Evolutionary conservation across 2,329 filamentous ascomycete species (phyloP).

Genomic region (Whalleya microplaca): DNA sequence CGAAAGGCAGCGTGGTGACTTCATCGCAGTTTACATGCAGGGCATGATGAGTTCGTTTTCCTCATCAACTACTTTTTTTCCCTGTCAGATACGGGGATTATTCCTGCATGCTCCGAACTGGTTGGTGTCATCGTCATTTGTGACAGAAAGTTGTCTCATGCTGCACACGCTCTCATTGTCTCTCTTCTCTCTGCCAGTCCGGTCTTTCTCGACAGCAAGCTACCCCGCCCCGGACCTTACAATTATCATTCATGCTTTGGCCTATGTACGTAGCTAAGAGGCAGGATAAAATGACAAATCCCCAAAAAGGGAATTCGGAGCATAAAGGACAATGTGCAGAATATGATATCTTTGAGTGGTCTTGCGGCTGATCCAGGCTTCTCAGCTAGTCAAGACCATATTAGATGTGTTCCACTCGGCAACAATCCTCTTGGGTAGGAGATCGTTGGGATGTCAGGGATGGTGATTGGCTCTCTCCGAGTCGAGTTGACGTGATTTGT

Average conservation of each 20-base stretch:
- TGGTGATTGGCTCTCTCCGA: slow-evolving; percentile 24
- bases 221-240: slow-evolving; percentile 31
- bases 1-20: slow-evolving; percentile 23
- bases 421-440: slow-evolving; percentile 17
- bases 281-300: slow-evolving; percentile 22
- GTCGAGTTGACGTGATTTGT: slow-evolving; percentile 7
- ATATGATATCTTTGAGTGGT: slow-evolving; percentile 18
- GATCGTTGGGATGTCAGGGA: slow-evolving; percentile 17
- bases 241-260: slow-evolving; percentile 21
- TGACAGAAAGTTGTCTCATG: slow-evolving; percentile 25
- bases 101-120: slow-evolving; percentile 32
- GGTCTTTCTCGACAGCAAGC: slow-evolving; percentile 24
- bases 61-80: slow-evolving; percentile 13
- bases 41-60: slow-evolving; percentile 16
- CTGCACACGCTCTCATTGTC: slow-evolving; percentile 16
- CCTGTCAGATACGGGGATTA: slow-evolving; percentile 31
- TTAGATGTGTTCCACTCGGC: slow-evolving; percentile 17
- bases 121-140: slow-evolving; percentile 31
- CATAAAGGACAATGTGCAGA: slow-evolving; percentile 12
- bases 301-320: slow-evolving; percentile 22
- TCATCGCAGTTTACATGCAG: slow-evolving; percentile 31
- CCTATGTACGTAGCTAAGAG: slow-evolving; percentile 17
- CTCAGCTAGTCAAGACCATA: slow-evolving; percentile 20
- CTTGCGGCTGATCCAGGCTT: slow-evolving; percentile 29
- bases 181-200: slow-evolving; percentile 9